phyloP scores from a whole-genome alignment of 257 asterid genomes.

The Coffea eugenioides region DNA sequence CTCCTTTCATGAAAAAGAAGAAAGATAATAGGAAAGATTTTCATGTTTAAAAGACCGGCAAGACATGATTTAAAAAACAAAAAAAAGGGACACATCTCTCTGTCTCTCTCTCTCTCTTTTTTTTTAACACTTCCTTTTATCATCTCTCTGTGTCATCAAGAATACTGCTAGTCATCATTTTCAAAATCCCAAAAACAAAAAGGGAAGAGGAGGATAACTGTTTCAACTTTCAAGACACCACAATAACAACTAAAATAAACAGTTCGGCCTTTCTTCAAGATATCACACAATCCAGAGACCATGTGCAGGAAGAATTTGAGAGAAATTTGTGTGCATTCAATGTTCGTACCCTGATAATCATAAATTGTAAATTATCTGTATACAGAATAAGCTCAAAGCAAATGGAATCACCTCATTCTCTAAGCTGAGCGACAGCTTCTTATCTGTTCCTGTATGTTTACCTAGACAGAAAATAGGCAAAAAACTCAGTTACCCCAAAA shows the following conservation, averaged over 20 bases:
- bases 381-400: conserved; percentile 8
- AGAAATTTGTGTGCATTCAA: not conserved
- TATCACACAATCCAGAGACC: not conserved
- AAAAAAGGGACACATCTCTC: not conserved
- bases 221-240: not conserved
- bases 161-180: not conserved
- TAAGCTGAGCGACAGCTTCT: conserved; percentile 87
- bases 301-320: not conserved
- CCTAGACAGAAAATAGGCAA: conserved; percentile 44
- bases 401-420: conserved; percentile 72
- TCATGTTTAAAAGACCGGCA: not conserved
- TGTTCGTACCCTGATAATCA: not conserved
- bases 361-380: not conserved
- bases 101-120: not conserved
- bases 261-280: not conserved
- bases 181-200: not conserved
- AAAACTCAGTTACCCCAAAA: not conserved
- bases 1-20: not conserved
- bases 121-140: not conserved
- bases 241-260: not conserved
- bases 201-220: not conserved
- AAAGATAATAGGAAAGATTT: not conserved
- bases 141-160: not conserved
- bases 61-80: not conserved
- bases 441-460: conserved; percentile 87